These are phyloP conservation scores for Thuidium tamariscinum DNA, from an alignment of 225 moss, liverwort and hornwort species.

Conservation along the genomic window DNA sequence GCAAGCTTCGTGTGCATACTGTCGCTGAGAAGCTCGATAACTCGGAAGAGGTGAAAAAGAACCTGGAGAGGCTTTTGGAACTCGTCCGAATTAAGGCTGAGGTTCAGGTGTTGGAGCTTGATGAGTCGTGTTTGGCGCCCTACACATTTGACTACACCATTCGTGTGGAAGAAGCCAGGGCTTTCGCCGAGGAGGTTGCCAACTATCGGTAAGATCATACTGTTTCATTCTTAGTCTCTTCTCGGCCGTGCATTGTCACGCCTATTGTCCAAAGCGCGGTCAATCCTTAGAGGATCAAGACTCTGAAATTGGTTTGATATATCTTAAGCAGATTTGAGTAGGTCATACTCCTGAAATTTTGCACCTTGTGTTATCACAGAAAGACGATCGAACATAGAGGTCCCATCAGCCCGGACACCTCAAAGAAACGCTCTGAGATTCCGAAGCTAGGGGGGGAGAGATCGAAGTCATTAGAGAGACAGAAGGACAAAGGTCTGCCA, in stretches of 20 bases:
- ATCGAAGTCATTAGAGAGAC: not conserved
- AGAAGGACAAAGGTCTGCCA: constrained; percentile 13
- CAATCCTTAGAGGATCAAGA: not conserved
- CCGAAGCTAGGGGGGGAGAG: constrained; percentile 12
- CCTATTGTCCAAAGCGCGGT: not conserved
- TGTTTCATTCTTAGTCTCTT: not conserved
- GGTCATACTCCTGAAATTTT: not conserved
- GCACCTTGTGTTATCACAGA: not conserved
- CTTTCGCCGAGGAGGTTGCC: constrained; percentile 73
- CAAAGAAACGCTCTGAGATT: constrained; percentile 10
- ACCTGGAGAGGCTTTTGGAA: constrained; percentile 64
- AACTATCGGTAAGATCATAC: constrained; percentile 39
- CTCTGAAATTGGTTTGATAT: not conserved
- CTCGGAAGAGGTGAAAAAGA: constrained; percentile 54
- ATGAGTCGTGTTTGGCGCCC: constrained; percentile 72
- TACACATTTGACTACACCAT: constrained; percentile 94
- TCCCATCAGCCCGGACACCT: not conserved
- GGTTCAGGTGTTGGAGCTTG: constrained; percentile 78
- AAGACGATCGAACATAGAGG: constrained; percentile 21
- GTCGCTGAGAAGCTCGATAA: constrained; percentile 84
- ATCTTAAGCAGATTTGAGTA: not conserved
- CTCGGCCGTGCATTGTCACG: not conserved
- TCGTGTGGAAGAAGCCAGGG: constrained; percentile 72
- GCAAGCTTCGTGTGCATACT: constrained; percentile 73
- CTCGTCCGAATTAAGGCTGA: constrained; percentile 75